A percentile compares a stretch with the other conserved stretches of the same genome.
Conservation (phyloP, 352 stramenopile genomes). For the Pythium monospermum region DNA sequence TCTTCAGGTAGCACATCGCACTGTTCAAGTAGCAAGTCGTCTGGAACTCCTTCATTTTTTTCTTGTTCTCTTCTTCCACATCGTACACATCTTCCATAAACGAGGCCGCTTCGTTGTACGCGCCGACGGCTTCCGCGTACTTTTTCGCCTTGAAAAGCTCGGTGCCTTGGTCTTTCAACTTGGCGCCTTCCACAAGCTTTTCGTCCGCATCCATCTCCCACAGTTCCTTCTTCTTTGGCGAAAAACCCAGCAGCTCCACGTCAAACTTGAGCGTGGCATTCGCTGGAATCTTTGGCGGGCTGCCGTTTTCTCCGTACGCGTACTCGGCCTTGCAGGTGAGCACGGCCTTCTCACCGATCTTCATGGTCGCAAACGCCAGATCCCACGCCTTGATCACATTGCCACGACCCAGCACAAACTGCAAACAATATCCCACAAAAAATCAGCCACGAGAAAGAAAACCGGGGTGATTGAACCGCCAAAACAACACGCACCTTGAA, state of each 20-base stretch:
- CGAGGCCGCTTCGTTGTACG: slow-evolving; percentile 71
- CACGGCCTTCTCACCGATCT: slow-evolving; percentile 93
- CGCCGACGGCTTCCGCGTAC: slow-evolving; percentile 81
- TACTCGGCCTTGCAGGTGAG: slow-evolving; percentile 92
- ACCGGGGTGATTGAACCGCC: neutral
- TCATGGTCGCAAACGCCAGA: slow-evolving; percentile 91
- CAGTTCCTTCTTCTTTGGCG: slow-evolving; percentile 93
- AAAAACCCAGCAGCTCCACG: slow-evolving; percentile 93
- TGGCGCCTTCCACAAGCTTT: slow-evolving; percentile 81
- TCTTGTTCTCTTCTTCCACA: slow-evolving; percentile 79
- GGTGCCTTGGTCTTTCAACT: slow-evolving; percentile 89
- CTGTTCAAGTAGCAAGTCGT: slow-evolving; percentile 91
- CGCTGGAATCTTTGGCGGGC: slow-evolving; percentile 92
- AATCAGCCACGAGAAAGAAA: no score
- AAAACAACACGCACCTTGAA: slow-evolving; percentile 49
- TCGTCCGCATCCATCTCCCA: slow-evolving; percentile 88
- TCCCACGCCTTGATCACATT: slow-evolving; percentile 91
- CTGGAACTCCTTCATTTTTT: slow-evolving; percentile 82
- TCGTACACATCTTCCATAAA: slow-evolving; percentile 89
- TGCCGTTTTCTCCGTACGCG: slow-evolving; percentile 89
- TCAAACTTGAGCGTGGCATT: slow-evolving; percentile 95
- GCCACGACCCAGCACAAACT: slow-evolving; percentile 83
- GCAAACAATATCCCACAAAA: slow-evolving; percentile 2
- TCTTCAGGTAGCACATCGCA: slow-evolving; percentile 94
- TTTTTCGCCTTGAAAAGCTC: slow-evolving; percentile 91